These are phyloP conservation scores for Trametes gibbosa DNA, from an alignment of 768 basidiomycete species.

Conservation along the genomic window DNA sequence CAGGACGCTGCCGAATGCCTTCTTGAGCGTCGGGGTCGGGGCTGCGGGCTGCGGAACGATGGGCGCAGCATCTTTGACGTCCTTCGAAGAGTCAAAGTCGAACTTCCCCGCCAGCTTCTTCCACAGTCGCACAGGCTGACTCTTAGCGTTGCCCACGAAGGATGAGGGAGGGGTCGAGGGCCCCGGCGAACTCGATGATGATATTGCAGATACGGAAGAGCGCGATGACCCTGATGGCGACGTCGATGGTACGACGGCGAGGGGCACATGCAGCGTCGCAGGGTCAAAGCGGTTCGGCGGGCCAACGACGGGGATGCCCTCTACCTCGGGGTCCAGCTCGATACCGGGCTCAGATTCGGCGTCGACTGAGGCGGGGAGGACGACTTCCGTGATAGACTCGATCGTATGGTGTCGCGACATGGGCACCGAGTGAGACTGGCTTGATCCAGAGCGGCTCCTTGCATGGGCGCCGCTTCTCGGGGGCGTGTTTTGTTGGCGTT, in stretches of 20 bases:
- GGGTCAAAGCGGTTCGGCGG: background rate
- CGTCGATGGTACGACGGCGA: conserved; percentile 10
- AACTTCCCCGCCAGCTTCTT: conserved; percentile 21
- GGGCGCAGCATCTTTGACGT: background rate
- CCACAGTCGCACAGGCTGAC: conserved; percentile 19
- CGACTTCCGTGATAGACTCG: conserved; percentile 22
- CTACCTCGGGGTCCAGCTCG: background rate
- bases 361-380: background rate
- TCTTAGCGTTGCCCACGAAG: conserved; percentile 3
- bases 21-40: conserved; percentile 7
- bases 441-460: conserved; percentile 13
- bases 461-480: background rate
- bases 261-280: background rate
- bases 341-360: conserved; percentile 6
- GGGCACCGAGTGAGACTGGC: conserved; percentile 3
- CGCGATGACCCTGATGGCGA: conserved; percentile 18
- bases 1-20: conserved; percentile 16
- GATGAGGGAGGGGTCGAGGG: conserved; percentile 12
- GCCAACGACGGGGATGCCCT: conserved; percentile 4
- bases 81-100: conserved; percentile 12
- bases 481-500: conserved; percentile 3
- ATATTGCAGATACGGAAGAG: conserved; percentile 10
- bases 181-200: conserved; percentile 13
- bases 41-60: background rate
- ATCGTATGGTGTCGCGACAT: conserved; percentile 10